Evolutionary conservation across 805 yeast species (phyloP).

Genomic region (Danielozyma ontarioensis): DNA sequence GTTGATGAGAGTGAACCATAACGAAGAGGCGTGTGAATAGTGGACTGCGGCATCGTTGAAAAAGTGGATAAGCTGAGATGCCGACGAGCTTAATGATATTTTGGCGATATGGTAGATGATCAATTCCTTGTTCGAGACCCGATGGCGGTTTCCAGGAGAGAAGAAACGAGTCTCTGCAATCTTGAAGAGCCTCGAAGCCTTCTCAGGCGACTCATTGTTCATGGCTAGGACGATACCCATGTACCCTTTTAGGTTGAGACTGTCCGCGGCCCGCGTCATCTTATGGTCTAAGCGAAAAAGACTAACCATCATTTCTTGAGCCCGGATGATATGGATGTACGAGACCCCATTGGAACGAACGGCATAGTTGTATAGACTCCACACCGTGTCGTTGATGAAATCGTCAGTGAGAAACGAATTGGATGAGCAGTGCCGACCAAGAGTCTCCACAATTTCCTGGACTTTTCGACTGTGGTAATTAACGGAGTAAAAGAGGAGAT

Average conservation of each 20-base stretch:
- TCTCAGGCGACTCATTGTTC: conserved; percentile 14
- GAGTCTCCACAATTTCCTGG: conserved; percentile 10
- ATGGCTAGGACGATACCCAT: conserved; percentile 34
- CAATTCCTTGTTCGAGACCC: conserved; percentile 13
- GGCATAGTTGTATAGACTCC: conserved; percentile 15
- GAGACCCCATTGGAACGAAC: conserved; percentile 2
- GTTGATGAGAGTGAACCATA: conserved; percentile 33
- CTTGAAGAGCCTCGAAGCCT: conserved; percentile 21
- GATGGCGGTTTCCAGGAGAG: background rate
- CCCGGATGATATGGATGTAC: conserved; percentile 12
- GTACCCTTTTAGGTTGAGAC: conserved; percentile 23
- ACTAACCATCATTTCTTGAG: conserved; percentile 26
- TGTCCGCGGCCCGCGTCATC: background rate
- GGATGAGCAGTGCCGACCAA: conserved; percentile 13
- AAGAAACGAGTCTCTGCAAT: conserved; percentile 21
- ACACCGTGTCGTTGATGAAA: conserved; percentile 18
- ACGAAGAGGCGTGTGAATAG: conserved; percentile 18
- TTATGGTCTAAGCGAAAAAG: conserved; percentile 9
- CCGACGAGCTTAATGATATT: conserved; percentile 22
- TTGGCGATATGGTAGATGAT: conserved; percentile 19
- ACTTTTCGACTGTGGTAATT: conserved; percentile 18
- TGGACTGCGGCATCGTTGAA: conserved; percentile 25
- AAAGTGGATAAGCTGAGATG: conserved; percentile 30
- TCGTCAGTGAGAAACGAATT: conserved; percentile 11
- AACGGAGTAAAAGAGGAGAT: conserved; percentile 22